A percentile compares a stretch with the other conserved stretches of the same genome.
Conservation (phyloP, 1,139 yeast genomes). For the Spathaspora sp. region DNA sequence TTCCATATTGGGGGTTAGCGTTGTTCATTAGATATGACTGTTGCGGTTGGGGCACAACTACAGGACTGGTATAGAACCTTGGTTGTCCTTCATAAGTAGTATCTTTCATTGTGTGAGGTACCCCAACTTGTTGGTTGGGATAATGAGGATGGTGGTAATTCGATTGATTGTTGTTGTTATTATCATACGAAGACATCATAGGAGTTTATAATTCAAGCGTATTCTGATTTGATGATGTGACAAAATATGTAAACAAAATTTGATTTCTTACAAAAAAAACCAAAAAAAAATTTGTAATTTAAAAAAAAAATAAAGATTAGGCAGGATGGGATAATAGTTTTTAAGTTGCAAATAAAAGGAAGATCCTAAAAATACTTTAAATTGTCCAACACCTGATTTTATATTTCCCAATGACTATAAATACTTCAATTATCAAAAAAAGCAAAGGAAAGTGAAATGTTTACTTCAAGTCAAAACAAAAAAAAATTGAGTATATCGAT, state of each 20-base stretch:
- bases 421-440: not conserved
- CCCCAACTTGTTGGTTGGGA: slow-evolving; percentile 7
- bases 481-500: slow-evolving; percentile 1
- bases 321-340: not conserved
- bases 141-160: slow-evolving; percentile 6
- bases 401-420: not conserved
- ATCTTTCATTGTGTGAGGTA: slow-evolving; percentile 7
- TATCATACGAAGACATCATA: slow-evolving; percentile 11
- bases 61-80: slow-evolving; percentile 20
- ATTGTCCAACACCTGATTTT: not conserved
- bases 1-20: slow-evolving; percentile 19
- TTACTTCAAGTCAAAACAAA: not conserved
- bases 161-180: slow-evolving; percentile 7
- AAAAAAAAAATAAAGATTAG: not conserved
- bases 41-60: slow-evolving; percentile 23
- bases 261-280: not conserved
- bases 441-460: not conserved
- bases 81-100: slow-evolving; percentile 14
- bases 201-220: not conserved
- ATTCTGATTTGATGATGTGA: not conserved
- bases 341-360: not conserved
- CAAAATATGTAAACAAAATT: not conserved
- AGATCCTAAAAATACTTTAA: not conserved
- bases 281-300: not conserved
- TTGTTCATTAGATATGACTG: slow-evolving; percentile 11